Conservation (phyloP, 1,284 basidiomycete genomes). For the Moesziomyces globuligerus region DNA sequence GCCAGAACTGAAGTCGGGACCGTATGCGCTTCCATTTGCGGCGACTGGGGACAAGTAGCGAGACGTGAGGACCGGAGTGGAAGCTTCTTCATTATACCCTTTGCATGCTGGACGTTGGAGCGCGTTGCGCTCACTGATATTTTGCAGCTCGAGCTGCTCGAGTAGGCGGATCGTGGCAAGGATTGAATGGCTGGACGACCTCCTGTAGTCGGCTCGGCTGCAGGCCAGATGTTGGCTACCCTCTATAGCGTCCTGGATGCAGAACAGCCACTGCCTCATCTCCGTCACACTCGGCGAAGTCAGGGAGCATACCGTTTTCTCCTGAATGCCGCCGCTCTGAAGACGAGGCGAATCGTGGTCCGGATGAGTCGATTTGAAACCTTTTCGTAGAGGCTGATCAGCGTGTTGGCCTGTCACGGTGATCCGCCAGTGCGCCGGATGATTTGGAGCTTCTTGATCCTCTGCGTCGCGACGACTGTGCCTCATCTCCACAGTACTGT, state of each 20-base stretch:
- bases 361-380: background rate
- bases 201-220: background rate
- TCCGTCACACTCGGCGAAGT: slow-evolving; percentile 22
- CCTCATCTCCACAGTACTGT: slow-evolving; percentile 22
- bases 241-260: slow-evolving; percentile 8
- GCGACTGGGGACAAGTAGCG: slow-evolving; percentile 4
- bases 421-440: slow-evolving; percentile 9
- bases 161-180: slow-evolving; percentile 10
- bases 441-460: background rate
- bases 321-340: background rate
- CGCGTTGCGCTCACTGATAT: background rate
- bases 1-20: background rate
- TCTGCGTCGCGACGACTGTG: background rate
- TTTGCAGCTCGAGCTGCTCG: slow-evolving; percentile 12
- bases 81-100: background rate
- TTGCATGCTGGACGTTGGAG: background rate
- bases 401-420: slow-evolving; percentile 14
- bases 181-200: slow-evolving; percentile 12
- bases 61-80: slow-evolving; percentile 7
- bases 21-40: background rate
- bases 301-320: slow-evolving; percentile 5
- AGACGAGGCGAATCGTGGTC: too few relatives aligned
- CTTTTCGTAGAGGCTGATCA: background rate
- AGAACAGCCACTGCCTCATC: slow-evolving; percentile 15
- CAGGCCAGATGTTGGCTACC: background rate